These are phyloP conservation scores for Penicillium chermesinum DNA, from an alignment of 495 filamentous ascomycete species.

Conservation along the genomic window DNA sequence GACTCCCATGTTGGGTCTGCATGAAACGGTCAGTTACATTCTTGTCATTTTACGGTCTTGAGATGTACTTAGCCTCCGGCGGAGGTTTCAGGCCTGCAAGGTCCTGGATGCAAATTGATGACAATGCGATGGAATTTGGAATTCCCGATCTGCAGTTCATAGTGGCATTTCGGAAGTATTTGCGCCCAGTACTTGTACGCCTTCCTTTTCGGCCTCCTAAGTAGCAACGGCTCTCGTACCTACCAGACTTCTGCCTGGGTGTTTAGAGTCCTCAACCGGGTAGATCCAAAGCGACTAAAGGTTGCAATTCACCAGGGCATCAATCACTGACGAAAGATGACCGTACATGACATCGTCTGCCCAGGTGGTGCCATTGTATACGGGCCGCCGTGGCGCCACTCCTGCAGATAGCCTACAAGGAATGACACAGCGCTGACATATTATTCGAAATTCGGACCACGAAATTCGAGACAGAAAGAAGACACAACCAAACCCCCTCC, in stretches of 20 bases:
- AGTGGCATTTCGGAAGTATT: too few relatives aligned
- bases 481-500: background rate
- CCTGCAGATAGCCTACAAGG: background rate
- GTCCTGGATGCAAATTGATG: background rate
- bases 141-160: background rate
- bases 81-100: background rate
- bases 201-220: too few relatives aligned
- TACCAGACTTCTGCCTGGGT: too few relatives aligned
- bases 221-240: too few relatives aligned
- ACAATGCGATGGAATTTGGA: background rate
- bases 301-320: too few relatives aligned
- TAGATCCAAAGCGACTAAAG: too few relatives aligned
- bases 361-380: background rate
- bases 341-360: too few relatives aligned
- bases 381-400: background rate
- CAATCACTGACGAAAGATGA: too few relatives aligned
- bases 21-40: constrained; percentile 2
- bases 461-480: background rate
- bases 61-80: constrained; percentile 2
- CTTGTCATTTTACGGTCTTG: constrained; percentile 6
- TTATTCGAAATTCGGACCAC: background rate
- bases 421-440: background rate
- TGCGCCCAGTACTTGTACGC: too few relatives aligned
- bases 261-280: too few relatives aligned
- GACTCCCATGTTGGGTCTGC: constrained; percentile 1